Evolutionary conservation across 306 rosid genomes (phyloP).

Genomic region (Rosa chinensis): DNA sequence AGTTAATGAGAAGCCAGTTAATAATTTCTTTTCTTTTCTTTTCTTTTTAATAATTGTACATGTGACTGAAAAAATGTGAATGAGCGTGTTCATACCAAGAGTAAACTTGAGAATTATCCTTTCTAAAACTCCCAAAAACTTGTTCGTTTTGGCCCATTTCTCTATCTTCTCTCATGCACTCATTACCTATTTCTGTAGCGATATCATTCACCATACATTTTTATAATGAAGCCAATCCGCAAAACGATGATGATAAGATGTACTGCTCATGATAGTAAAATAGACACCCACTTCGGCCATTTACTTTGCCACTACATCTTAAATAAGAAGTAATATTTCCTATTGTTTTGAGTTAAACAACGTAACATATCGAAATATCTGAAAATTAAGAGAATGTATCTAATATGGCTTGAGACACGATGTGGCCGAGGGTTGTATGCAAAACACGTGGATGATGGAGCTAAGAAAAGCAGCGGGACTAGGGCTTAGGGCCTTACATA

Average conservation of each 20-base stretch:
- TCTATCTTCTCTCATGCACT: background rate
- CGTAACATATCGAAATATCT: background rate
- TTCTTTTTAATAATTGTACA: too few relatives aligned
- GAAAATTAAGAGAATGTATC: background rate
- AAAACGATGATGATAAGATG: constrained; percentile 22
- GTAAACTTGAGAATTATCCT: too few relatives aligned
- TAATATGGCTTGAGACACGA: background rate
- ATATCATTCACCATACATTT: background rate
- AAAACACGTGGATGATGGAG: constrained; percentile 32
- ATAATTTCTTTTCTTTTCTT: too few relatives aligned
- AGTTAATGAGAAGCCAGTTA: too few relatives aligned
- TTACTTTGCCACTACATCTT: constrained; percentile 10
- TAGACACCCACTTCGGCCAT: constrained; percentile 25
- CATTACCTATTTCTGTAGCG: background rate
- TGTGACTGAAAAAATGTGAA: too few relatives aligned
- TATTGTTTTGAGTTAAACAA: background rate
- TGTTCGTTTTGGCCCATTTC: constrained; percentile 1
- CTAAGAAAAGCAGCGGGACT: constrained; percentile 14
- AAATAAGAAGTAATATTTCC: background rate
- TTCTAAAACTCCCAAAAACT: background rate
- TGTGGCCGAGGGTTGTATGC: background rate
- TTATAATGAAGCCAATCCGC: constrained; percentile 33
- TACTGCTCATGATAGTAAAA: constrained; percentile 25
- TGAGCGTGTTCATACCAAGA: too few relatives aligned
- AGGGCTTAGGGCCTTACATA: background rate